These are phyloP conservation scores for Pleurotus djamor DNA, from an alignment of 768 basidiomycete species.

Conservation along the genomic window DNA sequence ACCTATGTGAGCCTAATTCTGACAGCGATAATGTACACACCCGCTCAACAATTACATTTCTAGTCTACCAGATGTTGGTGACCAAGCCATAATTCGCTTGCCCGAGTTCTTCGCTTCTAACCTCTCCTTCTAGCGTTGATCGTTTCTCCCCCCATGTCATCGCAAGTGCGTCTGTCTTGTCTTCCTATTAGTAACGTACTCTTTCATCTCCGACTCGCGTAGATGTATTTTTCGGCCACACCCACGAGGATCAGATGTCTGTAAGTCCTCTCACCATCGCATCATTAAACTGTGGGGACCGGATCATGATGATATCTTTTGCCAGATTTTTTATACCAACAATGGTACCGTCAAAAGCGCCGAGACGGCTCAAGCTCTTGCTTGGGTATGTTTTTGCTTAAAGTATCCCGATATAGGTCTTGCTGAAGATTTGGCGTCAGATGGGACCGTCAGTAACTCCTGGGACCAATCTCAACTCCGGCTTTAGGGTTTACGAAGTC, in stretches of 20 bases:
- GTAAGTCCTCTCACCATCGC: constrained; percentile 28
- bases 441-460: constrained; percentile 72
- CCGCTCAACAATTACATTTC: no score
- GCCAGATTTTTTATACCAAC: constrained; percentile 69
- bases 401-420: background rate
- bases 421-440: constrained; percentile 26
- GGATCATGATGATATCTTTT: background rate
- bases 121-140: constrained; percentile 47
- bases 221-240: constrained; percentile 81
- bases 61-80: constrained; percentile 38
- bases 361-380: constrained; percentile 49
- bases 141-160: constrained; percentile 80
- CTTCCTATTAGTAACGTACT: constrained; percentile 11
- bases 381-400: constrained; percentile 28
- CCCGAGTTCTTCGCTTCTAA: background rate
- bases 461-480: constrained; percentile 68
- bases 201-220: background rate
- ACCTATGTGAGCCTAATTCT: constrained; percentile 50
- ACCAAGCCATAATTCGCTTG: constrained; percentile 8
- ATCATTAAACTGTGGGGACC: background rate
- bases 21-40: no score
- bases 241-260: constrained; percentile 71
- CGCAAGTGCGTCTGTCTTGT: constrained; percentile 47
- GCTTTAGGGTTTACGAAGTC: constrained; percentile 72
- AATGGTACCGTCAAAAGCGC: constrained; percentile 62